Base-by-base conservation (phyloP, 2,329 filamentous ascomycete species). In the Bipolaris bicolor region DNA sequence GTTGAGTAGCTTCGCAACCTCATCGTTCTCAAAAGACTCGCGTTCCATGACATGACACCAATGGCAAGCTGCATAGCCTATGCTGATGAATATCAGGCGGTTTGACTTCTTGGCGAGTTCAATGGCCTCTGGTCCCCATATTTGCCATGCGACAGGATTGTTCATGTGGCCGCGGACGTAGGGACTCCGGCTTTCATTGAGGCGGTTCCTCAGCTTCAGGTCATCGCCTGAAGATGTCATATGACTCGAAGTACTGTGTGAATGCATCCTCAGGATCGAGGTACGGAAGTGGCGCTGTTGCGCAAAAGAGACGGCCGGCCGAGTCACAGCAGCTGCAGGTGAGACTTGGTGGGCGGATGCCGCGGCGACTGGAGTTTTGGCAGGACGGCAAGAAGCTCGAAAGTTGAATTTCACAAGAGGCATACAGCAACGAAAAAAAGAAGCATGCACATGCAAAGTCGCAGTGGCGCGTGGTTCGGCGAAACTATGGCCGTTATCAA, bases 31-130 rank as follows among this genome's bases (percentile, higher is more conserved):
- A 76, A 99, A 98, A 18, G 91, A 94, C 77, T 99, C 95, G 63
- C 90, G 88, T 64, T 91, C 90, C 86, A 97, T 97, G 60, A 98
- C 90, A 79, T 95, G 91, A 74, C 82, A 84, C 82, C 95, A 96
- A 80, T 98, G 94, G 75, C 95, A 98, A 40, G 95, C 92, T 18
- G 90, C 90, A 80, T 97, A 99, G 47, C 95, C 95, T 70, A 98
- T 93, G 74, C 94, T 96, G 60, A 98, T 82, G 73, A 97, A 98
- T 58, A 99, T 88, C 57, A 97, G 83, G 70, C 92, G 90, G 76
- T 98, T 96, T 66, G 93, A 87, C 66, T 83, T 86, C 75, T 86
- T 90, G 15, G 95, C 94, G 46, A 92, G 82, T 62, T 85, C 84
- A 52, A 97, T 82, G 15, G 91, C 87, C 69, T 92, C 88, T 20